A percentile compares a stretch with the other conserved stretches of the same genome.
These are phyloP conservation scores for Vinca minor DNA, from an alignment of 257 asterid genomes.

Conservation along the genomic window DNA sequence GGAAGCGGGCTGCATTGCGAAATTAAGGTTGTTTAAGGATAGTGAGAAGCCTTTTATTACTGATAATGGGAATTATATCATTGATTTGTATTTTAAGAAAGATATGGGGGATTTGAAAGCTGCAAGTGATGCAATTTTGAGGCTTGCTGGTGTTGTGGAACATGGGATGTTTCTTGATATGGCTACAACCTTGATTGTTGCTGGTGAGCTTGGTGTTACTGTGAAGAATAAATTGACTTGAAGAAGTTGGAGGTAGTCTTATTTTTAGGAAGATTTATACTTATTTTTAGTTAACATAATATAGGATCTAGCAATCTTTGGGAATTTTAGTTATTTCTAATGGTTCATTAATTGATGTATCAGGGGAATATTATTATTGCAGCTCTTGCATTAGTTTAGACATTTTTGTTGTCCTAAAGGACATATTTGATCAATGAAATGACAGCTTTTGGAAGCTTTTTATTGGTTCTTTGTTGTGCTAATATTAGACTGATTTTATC, in stretches of 20 bases:
- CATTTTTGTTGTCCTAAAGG: not conserved
- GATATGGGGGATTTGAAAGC: constrained; percentile 37
- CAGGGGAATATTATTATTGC: constrained; percentile 1
- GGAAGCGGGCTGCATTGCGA: constrained; percentile 35
- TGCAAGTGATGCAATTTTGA: constrained; percentile 37
- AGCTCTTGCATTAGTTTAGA: constrained; percentile 1
- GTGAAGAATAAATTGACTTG: constrained; percentile 25
- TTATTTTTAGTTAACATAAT: constrained; percentile 4
- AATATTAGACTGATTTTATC: too few relatives aligned
- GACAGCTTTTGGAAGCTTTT: not conserved
- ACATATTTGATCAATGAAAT: constrained; percentile 1
- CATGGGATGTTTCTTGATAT: constrained; percentile 43
- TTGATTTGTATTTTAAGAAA: constrained; percentile 32
- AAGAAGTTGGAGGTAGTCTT: constrained; percentile 14
- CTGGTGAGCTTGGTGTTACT: constrained; percentile 31
- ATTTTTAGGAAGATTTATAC: not conserved
- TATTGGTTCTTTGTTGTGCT: not conserved
- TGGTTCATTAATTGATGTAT: not conserved
- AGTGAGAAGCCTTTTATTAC: constrained; percentile 23
- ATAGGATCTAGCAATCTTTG: constrained; percentile 5
- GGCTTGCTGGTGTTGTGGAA: constrained; percentile 46
- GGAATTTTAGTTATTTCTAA: too few relatives aligned
- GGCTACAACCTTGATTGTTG: constrained; percentile 40
- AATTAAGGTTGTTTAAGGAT: constrained; percentile 18
- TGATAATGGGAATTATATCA: constrained; percentile 34